Percentiles rank a stretch among this genome's conserved stretches.
Evolutionary conservation across 495 filamentous ascomycete genomes (phyloP).

Genomic region (Aspergillus diversus): DNA sequence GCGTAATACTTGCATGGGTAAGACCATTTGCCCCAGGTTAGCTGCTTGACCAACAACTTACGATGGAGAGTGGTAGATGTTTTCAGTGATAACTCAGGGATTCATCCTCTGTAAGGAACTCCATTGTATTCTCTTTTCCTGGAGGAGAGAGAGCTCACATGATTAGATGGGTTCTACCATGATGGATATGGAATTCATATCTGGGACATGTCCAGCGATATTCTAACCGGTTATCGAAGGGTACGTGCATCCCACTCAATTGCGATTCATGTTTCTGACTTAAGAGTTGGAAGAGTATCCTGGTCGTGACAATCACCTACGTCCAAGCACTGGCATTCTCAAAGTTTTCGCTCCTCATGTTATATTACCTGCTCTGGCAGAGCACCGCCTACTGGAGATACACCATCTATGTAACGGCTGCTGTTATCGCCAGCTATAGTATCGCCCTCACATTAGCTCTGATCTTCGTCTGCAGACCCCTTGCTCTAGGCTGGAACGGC

Average conservation of each 20-base stretch:
- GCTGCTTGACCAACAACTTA: neutral
- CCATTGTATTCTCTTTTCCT: slow-evolving; percentile 6
- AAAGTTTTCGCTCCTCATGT: slow-evolving; percentile 35
- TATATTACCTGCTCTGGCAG: slow-evolving; percentile 35
- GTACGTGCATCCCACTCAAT: neutral
- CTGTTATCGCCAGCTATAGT: slow-evolving; percentile 34
- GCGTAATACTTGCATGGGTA: slow-evolving; percentile 33
- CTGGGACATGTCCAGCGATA: slow-evolving; percentile 10
- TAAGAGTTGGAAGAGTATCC: slow-evolving; percentile 21
- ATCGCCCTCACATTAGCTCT: slow-evolving; percentile 34
- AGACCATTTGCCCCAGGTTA: neutral
- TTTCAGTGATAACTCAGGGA: slow-evolving; percentile 28
- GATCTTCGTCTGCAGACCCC: slow-evolving; percentile 44
- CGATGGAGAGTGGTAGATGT: slow-evolving; percentile 16
- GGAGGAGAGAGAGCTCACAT: neutral
- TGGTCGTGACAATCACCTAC: slow-evolving; percentile 34
- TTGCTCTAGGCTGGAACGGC: slow-evolving; percentile 39
- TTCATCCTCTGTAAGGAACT: slow-evolving; percentile 27
- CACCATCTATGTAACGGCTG: slow-evolving; percentile 23
- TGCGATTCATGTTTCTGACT: neutral
- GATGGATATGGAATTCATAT: slow-evolving; percentile 15
- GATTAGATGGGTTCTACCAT: slow-evolving; percentile 19
- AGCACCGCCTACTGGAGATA: slow-evolving; percentile 22
- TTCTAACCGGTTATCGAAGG: slow-evolving; percentile 9
- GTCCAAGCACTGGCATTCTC: slow-evolving; percentile 39